Evolutionary conservation across 176 grass and related monocot genomes (phyloP), one percentile per base, ranked within the genome.

Genomic region (Thalia dealbata): DNA sequence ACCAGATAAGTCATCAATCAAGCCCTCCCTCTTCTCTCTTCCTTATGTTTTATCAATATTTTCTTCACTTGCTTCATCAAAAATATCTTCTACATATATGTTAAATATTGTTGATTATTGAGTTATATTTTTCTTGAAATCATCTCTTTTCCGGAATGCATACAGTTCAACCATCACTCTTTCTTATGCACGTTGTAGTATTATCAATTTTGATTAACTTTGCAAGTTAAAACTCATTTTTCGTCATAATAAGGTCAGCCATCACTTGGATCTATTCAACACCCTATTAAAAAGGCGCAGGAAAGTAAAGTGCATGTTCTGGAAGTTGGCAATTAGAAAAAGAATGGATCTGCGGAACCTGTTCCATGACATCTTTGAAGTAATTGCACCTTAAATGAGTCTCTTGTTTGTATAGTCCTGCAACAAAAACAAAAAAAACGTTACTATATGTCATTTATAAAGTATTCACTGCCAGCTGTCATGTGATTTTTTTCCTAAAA

Each of bases 351-450:
- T 42, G 12, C 25, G 56, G 64, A 78, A 90, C 89, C 89, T 84
- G 87, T 76, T 78, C 71, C 85, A 51, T 82, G 69, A 60, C 61
- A 75, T 82, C 81, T 92, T 66, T 88, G 89, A 45, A 84, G 73
- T 63, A 92, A 85, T 74, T 92, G 92, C 15, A 92, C 82, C 66
- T 79, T 81, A 29, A 76, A 85, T 73, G 86, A 82, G 81, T 88
- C 87, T 82, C 52, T 64, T 8, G 69, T 60, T 77, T 90, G 83
- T 75, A 92, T 73, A 48, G 87, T 92, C 93, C 93, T 97, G 77
- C 78, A 88, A 86, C 22, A 43, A 46, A 70, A 48, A 48, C 45
- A 48, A 48, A 13, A 48, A 48, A 48, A n/a, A n/a, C n/a, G 32
- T 38, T 38, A 38, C 4, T 38, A 4, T 38, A 38, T 38, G 32